A percentile compares a stretch with the other conserved stretches of the same genome.
phyloP scores from a whole-genome alignment of 306 rosid species.

The Chamaecrista fasciculata region DNA sequence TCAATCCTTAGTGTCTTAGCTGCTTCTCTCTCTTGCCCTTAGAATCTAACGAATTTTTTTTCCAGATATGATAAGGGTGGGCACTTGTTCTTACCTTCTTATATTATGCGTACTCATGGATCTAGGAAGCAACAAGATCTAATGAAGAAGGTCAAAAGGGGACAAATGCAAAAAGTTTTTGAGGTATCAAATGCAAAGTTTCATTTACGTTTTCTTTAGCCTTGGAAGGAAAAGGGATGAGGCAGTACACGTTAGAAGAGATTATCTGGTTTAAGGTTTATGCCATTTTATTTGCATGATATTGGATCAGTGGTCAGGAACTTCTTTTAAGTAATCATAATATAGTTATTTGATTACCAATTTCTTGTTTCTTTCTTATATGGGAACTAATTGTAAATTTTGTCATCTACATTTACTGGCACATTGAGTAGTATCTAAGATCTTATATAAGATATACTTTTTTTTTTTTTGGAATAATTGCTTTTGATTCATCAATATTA shows the following conservation, averaged over 20 bases:
- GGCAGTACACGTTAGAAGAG: not conserved
- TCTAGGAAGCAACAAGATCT: conserved; percentile 72
- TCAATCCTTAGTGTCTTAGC: not conserved
- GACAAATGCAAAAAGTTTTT: conserved; percentile 72
- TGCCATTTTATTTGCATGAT: conserved; percentile 5
- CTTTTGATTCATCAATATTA: conserved; percentile 13
- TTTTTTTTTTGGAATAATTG: conserved; percentile 11
- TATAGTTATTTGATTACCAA: not conserved
- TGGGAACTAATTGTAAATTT: not conserved
- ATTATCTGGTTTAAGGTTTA: not conserved
- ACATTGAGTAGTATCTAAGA: not conserved
- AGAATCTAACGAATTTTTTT: not conserved
- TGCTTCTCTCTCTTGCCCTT: not conserved
- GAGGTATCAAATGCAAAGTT: conserved; percentile 51
- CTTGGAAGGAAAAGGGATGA: not conserved
- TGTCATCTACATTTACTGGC: not conserved
- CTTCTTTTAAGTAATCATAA: not conserved
- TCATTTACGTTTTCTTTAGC: not conserved
- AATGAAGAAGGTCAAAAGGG: conserved; percentile 49
- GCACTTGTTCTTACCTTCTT: conserved; percentile 83
- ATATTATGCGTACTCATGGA: conserved; percentile 89
- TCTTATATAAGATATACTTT: not conserved
- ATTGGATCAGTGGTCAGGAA: not conserved
- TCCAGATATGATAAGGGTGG: conserved; percentile 84
- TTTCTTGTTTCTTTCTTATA: not conserved